These are phyloP conservation scores for Ciborinia camelliae DNA, from an alignment of 2,329 filamentous ascomycete genomes.

Conservation along the genomic window DNA sequence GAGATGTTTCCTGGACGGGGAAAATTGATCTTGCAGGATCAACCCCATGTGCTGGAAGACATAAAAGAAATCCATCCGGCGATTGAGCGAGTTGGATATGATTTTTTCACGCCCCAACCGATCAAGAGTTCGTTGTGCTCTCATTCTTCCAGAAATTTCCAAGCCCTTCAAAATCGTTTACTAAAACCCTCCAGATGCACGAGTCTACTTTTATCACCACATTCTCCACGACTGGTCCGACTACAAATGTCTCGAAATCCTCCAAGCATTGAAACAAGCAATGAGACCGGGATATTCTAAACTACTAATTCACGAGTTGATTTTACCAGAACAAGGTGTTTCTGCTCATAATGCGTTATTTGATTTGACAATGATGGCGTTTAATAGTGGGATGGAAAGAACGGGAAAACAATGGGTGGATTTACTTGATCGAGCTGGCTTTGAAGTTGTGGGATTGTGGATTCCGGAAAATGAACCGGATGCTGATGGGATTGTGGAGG, in stretches of 20 bases:
- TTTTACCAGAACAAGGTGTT: not conserved
- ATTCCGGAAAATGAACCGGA: not conserved
- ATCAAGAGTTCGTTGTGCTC: conserved; percentile 27
- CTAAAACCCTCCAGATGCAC: not conserved
- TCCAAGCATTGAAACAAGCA: not conserved
- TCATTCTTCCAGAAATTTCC: not conserved
- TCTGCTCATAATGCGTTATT: not conserved
- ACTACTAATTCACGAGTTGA: not conserved
- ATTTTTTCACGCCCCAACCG: conserved; percentile 35
- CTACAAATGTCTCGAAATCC: conserved; percentile 7
- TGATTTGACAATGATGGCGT: not conserved
- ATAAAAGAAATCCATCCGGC: conserved; percentile 33
- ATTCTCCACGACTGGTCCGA: not conserved
- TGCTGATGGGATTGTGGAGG: not conserved
- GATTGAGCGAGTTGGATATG: conserved; percentile 32
- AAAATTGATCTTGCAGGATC: conserved; percentile 40
- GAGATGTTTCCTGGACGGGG: not conserved
- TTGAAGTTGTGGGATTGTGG: not conserved
- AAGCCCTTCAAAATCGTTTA: not conserved
- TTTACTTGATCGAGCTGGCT: not conserved
- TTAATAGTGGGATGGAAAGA: not conserved
- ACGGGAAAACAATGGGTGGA: not conserved
- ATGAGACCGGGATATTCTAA: not conserved
- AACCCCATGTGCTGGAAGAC: conserved; percentile 27
- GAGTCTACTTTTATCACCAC: not conserved